A percentile compares a stretch with the other conserved stretches of the same genome.
Conservation (phyloP, 164 flowering plant genomes). For the Vitis vinifera region ASM3070453v1 NC_081810.1:675501-676000, state of each 20-base stretch:
- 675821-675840: background rate
- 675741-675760: constrained; percentile 93
- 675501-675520: constrained; percentile 55
- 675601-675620: background rate
- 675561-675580: background rate
- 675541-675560: constrained; percentile 34
- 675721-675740: constrained; percentile 89
- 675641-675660: background rate
- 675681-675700: constrained; percentile 85
- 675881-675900: too few relatives aligned
- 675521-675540: constrained; percentile 54
- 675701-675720: constrained; percentile 89
- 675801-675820: background rate
- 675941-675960: too few relatives aligned
- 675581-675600: background rate
- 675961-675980: too few relatives aligned
- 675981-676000: too few relatives aligned
- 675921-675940: too few relatives aligned
- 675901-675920: too few relatives aligned
- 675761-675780: constrained; percentile 36
- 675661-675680: constrained; percentile 13
- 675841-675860: background rate
- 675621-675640: background rate
- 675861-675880: too few relatives aligned
- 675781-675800: too few relatives aligned